Base-by-base conservation (phyloP, 2,329 filamentous ascomycete species). In the Fusarium dimerum region DNA sequence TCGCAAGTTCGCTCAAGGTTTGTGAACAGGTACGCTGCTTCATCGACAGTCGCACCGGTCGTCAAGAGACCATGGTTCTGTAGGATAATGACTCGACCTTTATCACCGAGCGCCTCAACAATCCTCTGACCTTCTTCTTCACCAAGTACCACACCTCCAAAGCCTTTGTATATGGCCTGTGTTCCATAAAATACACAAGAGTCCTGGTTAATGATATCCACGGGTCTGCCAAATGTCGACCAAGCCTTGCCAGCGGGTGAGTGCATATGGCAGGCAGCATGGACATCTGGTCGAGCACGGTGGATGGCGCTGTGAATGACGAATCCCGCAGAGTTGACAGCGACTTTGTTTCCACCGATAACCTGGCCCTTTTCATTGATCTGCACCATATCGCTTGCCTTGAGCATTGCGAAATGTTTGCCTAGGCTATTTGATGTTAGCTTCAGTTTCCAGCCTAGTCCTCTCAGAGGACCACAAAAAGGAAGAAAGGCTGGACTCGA, bases 41-140 rank as follows among this genome's bases (percentile, higher is more conserved):
- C 85, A 56, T 88, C 85, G 1, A 88, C 84, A 0, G 84, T 87
- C 2, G 64, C 65, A 1, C 85, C 85, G 0, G 84, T 82, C 0
- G 83, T 87, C 46, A 87, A 64, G 18, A 88, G 67, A 0, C 85
- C 85, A 64, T 88, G 85, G 60, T 88, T 88, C 48, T 81, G 71
- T 40, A 88, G 68, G 32, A 88, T 81, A 55, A 82, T 71, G 1
- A 75, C 81, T 57, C 70, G 81, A 40, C 76, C 76, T 0, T 75
- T 69, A 10, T 59, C 52, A 0, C 85, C 85, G 1, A 88, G 66
- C 0, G 83, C 78, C 17, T 73, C 70, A 1, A 83, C 83, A 45
- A 88, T 76, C n/a, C 76, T 72, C 44, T 76, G 65, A 1, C 83
- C 82, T 68, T 87, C 84, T 47, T 81, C 81, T 26, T 75, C 74